These are phyloP conservation scores for Uronychia setigera DNA, from an alignment of 73 alveolate species.

Conservation along the genomic window DNA sequence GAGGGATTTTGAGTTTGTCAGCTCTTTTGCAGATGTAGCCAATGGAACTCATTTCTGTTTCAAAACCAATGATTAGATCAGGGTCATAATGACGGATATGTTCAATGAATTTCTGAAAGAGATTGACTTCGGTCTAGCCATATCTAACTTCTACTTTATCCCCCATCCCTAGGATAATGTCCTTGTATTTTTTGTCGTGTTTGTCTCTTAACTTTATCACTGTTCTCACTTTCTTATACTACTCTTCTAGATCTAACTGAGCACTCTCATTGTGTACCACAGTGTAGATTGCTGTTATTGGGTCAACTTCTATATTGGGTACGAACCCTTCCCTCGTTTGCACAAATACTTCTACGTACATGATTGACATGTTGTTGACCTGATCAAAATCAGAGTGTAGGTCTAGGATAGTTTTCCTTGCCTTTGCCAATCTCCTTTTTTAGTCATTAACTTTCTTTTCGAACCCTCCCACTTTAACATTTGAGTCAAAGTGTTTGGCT, in stretches of 20 bases:
- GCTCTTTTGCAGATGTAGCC: conserved; percentile 84
- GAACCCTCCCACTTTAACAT: background rate
- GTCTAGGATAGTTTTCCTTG: conserved; percentile 38
- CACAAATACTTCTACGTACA: conserved; percentile 48
- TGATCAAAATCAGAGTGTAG: conserved; percentile 50
- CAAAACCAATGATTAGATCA: conserved; percentile 86
- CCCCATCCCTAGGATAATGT: conserved; percentile 21
- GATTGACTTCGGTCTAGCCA: conserved; percentile 49
- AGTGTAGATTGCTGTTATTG: conserved; percentile 34
- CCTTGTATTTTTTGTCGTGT: background rate
- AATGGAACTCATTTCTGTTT: conserved; percentile 74
- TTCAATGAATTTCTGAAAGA: conserved; percentile 28
- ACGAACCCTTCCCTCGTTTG: conserved; percentile 31
- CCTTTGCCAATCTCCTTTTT: conserved; percentile 4
- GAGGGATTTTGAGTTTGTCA: conserved; percentile 64
- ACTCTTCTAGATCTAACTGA: conserved; percentile 10
- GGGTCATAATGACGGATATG: conserved; percentile 76
- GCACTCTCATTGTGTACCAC: conserved; percentile 56
- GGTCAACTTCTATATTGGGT: conserved; percentile 48
- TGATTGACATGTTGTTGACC: conserved; percentile 24
- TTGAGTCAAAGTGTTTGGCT: background rate
- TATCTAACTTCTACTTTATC: conserved; percentile 4
- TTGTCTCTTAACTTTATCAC: background rate
- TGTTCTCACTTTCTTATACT: background rate
- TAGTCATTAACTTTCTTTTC: background rate